phyloP scores from a whole-genome alignment of 2,329 filamentous ascomycete species.

The Paramyrothecium sp. region DNA sequence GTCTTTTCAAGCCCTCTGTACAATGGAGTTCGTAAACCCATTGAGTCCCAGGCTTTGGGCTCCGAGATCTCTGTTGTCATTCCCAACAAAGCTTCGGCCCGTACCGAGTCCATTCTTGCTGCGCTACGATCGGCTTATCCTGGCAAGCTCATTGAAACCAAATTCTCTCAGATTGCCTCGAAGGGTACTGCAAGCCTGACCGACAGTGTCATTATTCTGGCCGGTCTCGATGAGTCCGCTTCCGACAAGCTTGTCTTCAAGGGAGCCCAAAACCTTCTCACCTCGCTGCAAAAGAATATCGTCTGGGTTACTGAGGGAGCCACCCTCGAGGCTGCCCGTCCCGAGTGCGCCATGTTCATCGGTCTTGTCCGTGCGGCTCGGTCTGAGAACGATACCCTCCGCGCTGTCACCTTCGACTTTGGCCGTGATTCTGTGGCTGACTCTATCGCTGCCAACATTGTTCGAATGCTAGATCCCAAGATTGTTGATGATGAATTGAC shows the following conservation, averaged over 20 bases:
- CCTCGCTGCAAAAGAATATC: slow-evolving; percentile 14
- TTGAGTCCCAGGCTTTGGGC: background rate
- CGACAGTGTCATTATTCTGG: slow-evolving; percentile 16
- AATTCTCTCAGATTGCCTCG: slow-evolving; percentile 11
- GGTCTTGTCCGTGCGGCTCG: slow-evolving; percentile 12
- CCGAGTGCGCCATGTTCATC: slow-evolving; percentile 13
- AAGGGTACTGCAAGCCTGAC: slow-evolving; percentile 3
- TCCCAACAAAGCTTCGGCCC: slow-evolving; percentile 10
- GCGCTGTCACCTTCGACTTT: slow-evolving; percentile 13
- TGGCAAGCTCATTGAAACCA: slow-evolving; percentile 9
- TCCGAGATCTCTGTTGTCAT: slow-evolving; percentile 14
- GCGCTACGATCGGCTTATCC: slow-evolving; percentile 8
- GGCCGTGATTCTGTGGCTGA: slow-evolving; percentile 4
- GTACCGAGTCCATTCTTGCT: slow-evolving; percentile 9
- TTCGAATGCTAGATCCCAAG: slow-evolving; percentile 12
- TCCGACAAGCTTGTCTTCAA: slow-evolving; percentile 12
- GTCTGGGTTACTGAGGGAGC: slow-evolving; percentile 14
- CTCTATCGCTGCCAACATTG: slow-evolving; percentile 9
- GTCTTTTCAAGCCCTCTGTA: slow-evolving; percentile 9
- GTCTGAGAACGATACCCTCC: slow-evolving; percentile 13
- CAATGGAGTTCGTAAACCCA: slow-evolving; percentile 10
- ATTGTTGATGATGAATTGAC: slow-evolving; percentile 18
- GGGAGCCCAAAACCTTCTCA: slow-evolving; percentile 15
- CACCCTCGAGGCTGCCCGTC: slow-evolving; percentile 8
- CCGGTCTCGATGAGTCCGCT: slow-evolving; percentile 14